These are phyloP conservation scores for Cucurbita argyrosperma DNA, from an alignment of 306 rosid species.

Conservation along the genomic window DNA sequence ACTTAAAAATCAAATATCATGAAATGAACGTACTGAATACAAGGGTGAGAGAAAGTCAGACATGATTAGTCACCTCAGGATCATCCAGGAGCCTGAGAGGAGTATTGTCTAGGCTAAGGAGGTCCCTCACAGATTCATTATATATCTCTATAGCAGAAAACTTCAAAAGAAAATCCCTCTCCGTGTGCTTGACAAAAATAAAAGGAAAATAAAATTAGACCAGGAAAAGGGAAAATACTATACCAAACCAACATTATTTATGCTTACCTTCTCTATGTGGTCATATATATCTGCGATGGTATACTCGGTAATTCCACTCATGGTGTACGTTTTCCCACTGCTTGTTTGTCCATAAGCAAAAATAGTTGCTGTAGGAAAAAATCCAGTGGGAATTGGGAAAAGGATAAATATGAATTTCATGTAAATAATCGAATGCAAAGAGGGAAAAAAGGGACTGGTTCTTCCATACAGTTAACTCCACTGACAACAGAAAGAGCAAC, in stretches of 20 bases:
- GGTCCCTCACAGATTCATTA: constrained; percentile 96
- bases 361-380: constrained; percentile 57
- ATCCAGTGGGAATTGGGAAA: constrained; percentile 6
- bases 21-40: not conserved
- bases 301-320: constrained; percentile 77
- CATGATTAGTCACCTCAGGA: constrained; percentile 67
- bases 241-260: not conserved
- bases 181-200: constrained; percentile 42
- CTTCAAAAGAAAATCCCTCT: constrained; percentile 67
- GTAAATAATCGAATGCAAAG: constrained; percentile 5
- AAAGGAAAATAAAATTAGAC: not conserved
- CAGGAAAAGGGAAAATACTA: constrained; percentile 10
- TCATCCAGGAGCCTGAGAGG: constrained; percentile 96
- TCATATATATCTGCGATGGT: constrained; percentile 67
- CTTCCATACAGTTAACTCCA: constrained; percentile 80
- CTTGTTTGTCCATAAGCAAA: constrained; percentile 99
- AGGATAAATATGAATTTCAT: not conserved
- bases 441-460: not conserved
- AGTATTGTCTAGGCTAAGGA: constrained; percentile 64
- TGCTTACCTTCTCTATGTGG: constrained; percentile 51
- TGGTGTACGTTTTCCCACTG: constrained; percentile 93
- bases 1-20: constrained; percentile 1
- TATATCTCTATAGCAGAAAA: constrained; percentile 93
- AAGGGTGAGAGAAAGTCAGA: not conserved
- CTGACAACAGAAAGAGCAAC: constrained; percentile 84